Percentiles rank a stretch among this genome's conserved stretches.
Evolutionary conservation across 495 filamentous ascomycete genomes (phyloP).

Genomic region (Aspergillus sparsus): DNA sequence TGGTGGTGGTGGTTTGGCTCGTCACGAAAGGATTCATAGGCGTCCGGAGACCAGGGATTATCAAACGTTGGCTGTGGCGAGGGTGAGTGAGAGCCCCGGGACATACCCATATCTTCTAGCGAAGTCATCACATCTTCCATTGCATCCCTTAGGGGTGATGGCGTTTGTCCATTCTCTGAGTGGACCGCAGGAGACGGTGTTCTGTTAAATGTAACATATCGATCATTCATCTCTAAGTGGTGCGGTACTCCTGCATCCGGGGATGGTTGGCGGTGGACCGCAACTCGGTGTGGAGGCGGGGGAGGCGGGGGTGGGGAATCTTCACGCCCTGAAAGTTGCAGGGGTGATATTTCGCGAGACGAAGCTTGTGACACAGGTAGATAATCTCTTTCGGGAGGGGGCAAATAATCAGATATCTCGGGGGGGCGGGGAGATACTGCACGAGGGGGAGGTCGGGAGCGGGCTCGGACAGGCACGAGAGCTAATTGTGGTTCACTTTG

Average conservation of each 20-base stretch:
- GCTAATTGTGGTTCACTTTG: slow-evolving; percentile 10
- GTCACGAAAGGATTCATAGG: slow-evolving; percentile 65
- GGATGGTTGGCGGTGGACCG: slow-evolving; percentile 32
- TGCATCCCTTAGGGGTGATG: slow-evolving; percentile 85
- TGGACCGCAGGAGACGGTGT: slow-evolving; percentile 64
- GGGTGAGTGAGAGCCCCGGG: slow-evolving; percentile 50
- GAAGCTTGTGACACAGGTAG: slow-evolving; percentile 32
- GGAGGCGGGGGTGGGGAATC: slow-evolving; percentile 50
- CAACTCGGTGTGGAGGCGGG: slow-evolving; percentile 44
- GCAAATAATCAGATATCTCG: slow-evolving; percentile 7
- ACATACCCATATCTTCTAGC: slow-evolving; percentile 80
- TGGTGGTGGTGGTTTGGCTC: neutral
- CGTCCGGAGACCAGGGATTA: slow-evolving; percentile 90
- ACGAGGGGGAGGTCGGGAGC: slow-evolving; percentile 18
- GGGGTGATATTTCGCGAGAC: slow-evolving; percentile 41
- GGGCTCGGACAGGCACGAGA: slow-evolving; percentile 3
- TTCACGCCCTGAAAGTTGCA: slow-evolving; percentile 37
- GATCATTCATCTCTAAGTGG: slow-evolving; percentile 51
- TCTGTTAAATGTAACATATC: slow-evolving; percentile 49
- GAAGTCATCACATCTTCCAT: slow-evolving; percentile 99
- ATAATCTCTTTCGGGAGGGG: slow-evolving; percentile 18
- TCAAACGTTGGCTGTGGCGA: slow-evolving; percentile 55
- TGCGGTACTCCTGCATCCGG: slow-evolving; percentile 37
- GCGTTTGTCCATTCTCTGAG: slow-evolving; percentile 72
- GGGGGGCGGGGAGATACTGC: slow-evolving; percentile 21